Conservation (phyloP, 2,329 filamentous ascomycete genomes). For the Fusarium sp. region DNA sequence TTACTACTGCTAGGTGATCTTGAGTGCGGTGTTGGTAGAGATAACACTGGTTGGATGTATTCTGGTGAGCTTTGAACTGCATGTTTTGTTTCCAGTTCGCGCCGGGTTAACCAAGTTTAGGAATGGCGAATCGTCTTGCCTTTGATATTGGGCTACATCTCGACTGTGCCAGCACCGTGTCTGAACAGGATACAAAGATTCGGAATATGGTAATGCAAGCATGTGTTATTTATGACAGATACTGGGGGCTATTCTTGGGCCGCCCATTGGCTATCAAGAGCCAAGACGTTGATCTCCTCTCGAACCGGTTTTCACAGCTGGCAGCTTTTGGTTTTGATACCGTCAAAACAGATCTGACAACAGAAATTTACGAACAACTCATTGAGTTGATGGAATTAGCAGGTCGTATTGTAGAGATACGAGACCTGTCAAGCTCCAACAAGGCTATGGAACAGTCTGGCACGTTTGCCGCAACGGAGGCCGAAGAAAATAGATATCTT, state of each 20-base stretch:
- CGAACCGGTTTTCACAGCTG: slow-evolving; percentile 58
- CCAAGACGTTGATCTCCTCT: slow-evolving; percentile 61
- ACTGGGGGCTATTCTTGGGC: slow-evolving; percentile 66
- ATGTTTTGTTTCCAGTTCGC: not conserved
- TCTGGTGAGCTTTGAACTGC: slow-evolving; percentile 53
- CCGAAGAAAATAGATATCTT: slow-evolving; percentile 60
- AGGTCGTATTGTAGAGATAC: slow-evolving; percentile 61
- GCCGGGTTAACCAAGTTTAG: slow-evolving; percentile 31
- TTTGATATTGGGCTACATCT: slow-evolving; percentile 63
- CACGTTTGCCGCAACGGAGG: slow-evolving; percentile 46
- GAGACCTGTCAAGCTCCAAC: slow-evolving; percentile 51
- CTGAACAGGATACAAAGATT: slow-evolving; percentile 59
- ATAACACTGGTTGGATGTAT: slow-evolving; percentile 67
- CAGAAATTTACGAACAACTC: slow-evolving; percentile 62
- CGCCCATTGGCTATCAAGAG: slow-evolving; percentile 65
- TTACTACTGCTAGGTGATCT: slow-evolving; percentile 63
- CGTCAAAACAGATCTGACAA: slow-evolving; percentile 28
- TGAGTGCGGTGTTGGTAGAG: slow-evolving; percentile 64
- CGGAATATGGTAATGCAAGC: slow-evolving; percentile 64
- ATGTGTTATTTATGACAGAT: slow-evolving; percentile 64
- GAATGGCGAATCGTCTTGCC: slow-evolving; percentile 58
- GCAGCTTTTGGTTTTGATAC: slow-evolving; percentile 48
- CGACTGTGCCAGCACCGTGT: slow-evolving; percentile 55
- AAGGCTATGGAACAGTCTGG: slow-evolving; percentile 48
- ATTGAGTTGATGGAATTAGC: slow-evolving; percentile 67